phyloP scores from a whole-genome alignment of 2,329 filamentous ascomycete genomes.

The Colletotrichum melonis region DNA sequence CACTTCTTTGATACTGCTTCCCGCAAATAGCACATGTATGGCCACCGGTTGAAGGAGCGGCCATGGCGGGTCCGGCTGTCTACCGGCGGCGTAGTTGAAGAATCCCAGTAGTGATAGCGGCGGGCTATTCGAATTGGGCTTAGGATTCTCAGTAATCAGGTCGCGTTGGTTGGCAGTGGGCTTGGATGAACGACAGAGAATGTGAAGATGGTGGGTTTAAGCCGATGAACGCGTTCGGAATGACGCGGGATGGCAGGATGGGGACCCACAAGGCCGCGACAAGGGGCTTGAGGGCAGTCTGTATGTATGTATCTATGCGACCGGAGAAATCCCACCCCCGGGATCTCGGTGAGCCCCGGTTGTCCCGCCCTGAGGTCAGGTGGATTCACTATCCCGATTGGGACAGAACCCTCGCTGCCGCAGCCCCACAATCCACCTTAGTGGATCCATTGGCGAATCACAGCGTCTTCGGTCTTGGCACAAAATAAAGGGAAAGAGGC shows the following conservation, averaged over 20 bases:
- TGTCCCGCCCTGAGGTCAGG: not conserved
- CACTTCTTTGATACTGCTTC: constrained; percentile 41
- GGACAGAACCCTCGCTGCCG: not conserved
- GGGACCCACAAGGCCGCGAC: not conserved
- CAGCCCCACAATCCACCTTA: too few species aligned
- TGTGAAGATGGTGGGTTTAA: constrained; percentile 34
- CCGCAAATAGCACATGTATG: constrained; percentile 39
- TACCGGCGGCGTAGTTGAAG: not conserved
- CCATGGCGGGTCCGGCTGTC: constrained; percentile 7
- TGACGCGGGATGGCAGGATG: not conserved
- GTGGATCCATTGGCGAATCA: not conserved
- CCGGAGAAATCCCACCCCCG: constrained; percentile 25
- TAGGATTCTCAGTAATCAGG: not conserved
- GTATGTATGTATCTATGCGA: not conserved
- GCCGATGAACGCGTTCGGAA: constrained; percentile 18
- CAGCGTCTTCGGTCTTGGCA: not conserved
- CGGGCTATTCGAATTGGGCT: not conserved
- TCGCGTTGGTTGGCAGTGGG: constrained; percentile 1
- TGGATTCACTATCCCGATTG: not conserved
- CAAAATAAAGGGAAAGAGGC: not conserved
- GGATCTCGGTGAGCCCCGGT: not conserved
- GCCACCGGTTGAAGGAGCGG: not conserved
- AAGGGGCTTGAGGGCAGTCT: not conserved
- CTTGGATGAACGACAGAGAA: constrained; percentile 4
- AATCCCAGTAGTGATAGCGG: not conserved